Percentiles rank a stretch among this genome's conserved stretches.
Evolutionary conservation across 2,329 filamentous ascomycete genomes (phyloP).

Genomic region (Thelonectria discophora): DNA sequence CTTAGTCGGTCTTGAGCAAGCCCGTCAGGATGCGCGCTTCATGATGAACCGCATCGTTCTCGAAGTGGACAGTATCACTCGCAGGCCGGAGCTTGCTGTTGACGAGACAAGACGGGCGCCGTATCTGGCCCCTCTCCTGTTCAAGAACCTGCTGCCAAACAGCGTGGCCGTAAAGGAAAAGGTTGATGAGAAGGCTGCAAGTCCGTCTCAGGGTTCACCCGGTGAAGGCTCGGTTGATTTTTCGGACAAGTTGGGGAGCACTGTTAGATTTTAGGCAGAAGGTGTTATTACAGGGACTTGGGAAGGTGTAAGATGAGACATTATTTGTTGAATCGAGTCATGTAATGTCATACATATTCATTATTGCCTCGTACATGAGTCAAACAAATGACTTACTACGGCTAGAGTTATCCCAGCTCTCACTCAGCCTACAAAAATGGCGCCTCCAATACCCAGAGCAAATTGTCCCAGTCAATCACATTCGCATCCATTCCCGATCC

Average conservation of each 20-base stretch:
- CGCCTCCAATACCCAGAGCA: conserved; percentile 36
- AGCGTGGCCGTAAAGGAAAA: background rate
- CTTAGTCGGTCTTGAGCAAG: conserved; percentile 1
- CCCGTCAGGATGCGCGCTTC: conserved; percentile 2
- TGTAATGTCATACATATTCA: too few species aligned
- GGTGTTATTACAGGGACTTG: too few species aligned
- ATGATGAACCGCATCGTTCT: conserved; percentile 17
- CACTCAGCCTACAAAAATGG: conserved; percentile 54
- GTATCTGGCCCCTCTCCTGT: conserved; percentile 11
- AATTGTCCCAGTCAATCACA: conserved; percentile 1
- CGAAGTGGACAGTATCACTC: conserved; percentile 18
- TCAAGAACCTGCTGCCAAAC: conserved; percentile 13
- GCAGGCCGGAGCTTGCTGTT: conserved; percentile 2
- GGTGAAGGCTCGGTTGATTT: background rate
- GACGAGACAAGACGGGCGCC: conserved; percentile 8
- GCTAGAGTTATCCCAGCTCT: too few species aligned
- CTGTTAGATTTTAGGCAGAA: background rate
- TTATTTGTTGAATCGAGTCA: too few species aligned
- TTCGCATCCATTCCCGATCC: background rate
- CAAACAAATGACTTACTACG: too few species aligned
- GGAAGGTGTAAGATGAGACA: too few species aligned
- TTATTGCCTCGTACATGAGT: too few species aligned
- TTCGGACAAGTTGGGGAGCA: background rate
- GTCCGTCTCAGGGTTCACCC: background rate
- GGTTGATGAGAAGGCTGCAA: background rate